Percentiles rank a stretch among this genome's conserved stretches.
Conservation (phyloP, 2,329 filamentous ascomycete genomes). For the Fusarium sp. region DNA sequence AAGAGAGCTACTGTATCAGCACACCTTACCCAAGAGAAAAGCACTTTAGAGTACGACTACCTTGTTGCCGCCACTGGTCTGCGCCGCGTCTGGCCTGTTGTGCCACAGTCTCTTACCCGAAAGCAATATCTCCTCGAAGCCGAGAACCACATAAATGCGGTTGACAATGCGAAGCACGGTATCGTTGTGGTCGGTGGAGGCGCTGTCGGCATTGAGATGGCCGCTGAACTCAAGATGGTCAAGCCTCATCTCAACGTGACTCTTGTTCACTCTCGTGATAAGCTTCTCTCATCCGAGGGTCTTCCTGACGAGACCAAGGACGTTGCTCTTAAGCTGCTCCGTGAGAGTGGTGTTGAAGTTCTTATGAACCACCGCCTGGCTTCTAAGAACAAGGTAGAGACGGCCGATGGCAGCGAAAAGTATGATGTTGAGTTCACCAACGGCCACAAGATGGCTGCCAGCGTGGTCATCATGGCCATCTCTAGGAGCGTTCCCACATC, state of each 20-base stretch:
- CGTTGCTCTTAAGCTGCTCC: conserved; percentile 66
- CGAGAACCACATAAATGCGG: conserved; percentile 66
- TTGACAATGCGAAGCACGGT: conserved; percentile 63
- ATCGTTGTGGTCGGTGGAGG: conserved; percentile 81
- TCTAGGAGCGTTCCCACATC: conserved; percentile 72
- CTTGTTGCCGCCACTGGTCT: conserved; percentile 79
- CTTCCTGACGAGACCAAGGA: conserved; percentile 77
- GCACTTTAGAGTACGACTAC: conserved; percentile 74
- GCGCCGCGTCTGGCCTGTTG: conserved; percentile 75
- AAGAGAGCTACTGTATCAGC: conserved; percentile 70
- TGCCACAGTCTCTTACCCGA: conserved; percentile 72
- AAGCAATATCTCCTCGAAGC: conserved; percentile 73
- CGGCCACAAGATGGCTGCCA: conserved; percentile 68
- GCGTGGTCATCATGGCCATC: conserved; percentile 76
- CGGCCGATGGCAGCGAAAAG: conserved; percentile 54
- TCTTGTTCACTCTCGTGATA: conserved; percentile 77
- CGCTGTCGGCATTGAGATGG: conserved; percentile 85
- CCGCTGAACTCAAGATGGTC: conserved; percentile 77
- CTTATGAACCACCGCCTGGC: conserved; percentile 70
- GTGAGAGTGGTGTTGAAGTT: conserved; percentile 72
- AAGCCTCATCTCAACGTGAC: conserved; percentile 75
- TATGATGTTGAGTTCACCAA: conserved; percentile 69
- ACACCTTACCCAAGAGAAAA: conserved; percentile 55
- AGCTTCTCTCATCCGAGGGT: conserved; percentile 78
- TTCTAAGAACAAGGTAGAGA: conserved; percentile 58